Evolutionary conservation across 176 grass and related monocot genomes (phyloP).

Genomic region (Carex parvula): DNA sequence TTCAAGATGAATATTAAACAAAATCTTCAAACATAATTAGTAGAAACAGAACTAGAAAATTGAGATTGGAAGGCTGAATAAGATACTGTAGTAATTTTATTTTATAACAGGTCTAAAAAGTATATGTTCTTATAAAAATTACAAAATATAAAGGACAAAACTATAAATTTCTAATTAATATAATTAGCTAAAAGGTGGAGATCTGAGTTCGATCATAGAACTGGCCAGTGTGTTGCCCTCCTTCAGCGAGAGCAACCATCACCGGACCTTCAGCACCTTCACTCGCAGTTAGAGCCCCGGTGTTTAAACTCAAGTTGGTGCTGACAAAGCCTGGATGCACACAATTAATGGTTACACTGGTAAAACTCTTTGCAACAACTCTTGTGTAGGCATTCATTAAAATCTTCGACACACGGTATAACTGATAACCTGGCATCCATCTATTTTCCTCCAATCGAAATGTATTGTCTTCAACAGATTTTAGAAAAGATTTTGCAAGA

Average conservation of each 20-base stretch:
- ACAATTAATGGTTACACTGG: conserved; percentile 48
- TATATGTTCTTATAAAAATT: no score
- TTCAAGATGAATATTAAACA: neutral
- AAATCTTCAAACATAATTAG: neutral
- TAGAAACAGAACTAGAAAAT: no score
- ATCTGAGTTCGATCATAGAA: conserved; percentile 56
- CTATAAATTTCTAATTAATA: no score
- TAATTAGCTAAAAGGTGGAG: neutral
- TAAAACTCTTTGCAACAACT: conserved; percentile 37
- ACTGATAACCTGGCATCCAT: neutral
- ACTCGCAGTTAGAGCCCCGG: conserved; percentile 34
- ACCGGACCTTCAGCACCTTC: conserved; percentile 58
- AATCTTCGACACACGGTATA: conserved; percentile 65
- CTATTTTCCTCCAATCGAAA: neutral
- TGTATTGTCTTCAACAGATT: neutral
- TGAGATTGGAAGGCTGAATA: no score
- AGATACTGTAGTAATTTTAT: no score
- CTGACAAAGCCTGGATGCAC: conserved; percentile 49
- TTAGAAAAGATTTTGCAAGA: neutral
- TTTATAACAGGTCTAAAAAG: no score
- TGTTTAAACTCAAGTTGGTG: conserved; percentile 55
- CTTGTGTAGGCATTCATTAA: conserved; percentile 54
- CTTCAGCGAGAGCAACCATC: conserved; percentile 38
- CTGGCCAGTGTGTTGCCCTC: conserved; percentile 36
- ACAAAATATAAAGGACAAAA: no score